Base-by-base conservation (phyloP, 2,329 filamentous ascomycete species). In the Exserohilum turcica region DNA sequence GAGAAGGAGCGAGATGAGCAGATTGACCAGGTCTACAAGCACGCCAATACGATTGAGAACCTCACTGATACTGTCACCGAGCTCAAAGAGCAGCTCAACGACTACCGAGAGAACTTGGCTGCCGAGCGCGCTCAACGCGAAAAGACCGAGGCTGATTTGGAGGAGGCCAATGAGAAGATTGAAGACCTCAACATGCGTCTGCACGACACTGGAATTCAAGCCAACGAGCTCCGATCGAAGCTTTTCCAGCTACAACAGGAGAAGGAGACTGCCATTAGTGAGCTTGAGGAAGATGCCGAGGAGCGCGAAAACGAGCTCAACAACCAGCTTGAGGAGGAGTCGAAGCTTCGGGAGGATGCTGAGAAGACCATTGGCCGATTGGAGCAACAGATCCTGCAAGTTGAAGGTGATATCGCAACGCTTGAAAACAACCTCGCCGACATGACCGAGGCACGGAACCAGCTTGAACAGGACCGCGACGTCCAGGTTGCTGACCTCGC, bases 151-250 rank as follows among this genome's bases (percentile, higher is more conserved):
- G 63, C 63, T 8, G 74, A 74, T 19, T 69, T 80, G 1, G 77
- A 80, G 29, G 71, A 75, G 9, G 72, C 73, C 19, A 75, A 77
- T 47, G 68, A 65, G 6, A 65, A 76, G 48, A 74, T 80, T 37
- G 74, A 73, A 5, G 71, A 73, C 6, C 69, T 79, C 18, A 72
- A 77, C 16, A 46, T 68, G 19, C 74, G 74, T 48, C 62, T 80
- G 5, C 71, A 74, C 18, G 67, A 74, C 16, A 63, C 69, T n/a
- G 78, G 79, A 35, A 66, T 75, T 13, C 72, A 79, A 54, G 77
- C 77, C n/a, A 80, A 81, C 28, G 73, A 79, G 58, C 72, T 81
- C 21, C 77, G 78, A 3, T 73, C 76, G 48, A 80, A 80, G 63
- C 64, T 80, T 5, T 80, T 78, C 61, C 69, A 77, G 43, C 65